These are phyloP conservation scores for Diphasiastrum complanatum DNA, from an alignment of 83 land plant genomes.

Conservation along the genomic window DNA sequence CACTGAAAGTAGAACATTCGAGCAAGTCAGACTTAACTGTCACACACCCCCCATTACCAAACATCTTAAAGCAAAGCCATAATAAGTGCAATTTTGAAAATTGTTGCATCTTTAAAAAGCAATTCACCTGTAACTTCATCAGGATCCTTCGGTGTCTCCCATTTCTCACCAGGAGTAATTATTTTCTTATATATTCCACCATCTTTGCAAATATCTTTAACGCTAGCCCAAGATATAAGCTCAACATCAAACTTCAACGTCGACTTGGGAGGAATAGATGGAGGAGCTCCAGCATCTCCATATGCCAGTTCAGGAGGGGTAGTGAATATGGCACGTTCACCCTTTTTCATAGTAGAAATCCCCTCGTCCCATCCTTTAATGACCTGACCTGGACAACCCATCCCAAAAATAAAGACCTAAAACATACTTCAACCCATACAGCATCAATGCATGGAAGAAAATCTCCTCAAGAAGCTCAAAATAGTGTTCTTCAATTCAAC, in stretches of 20 bases:
- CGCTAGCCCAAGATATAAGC: constrained; percentile 4
- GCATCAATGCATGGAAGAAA: too few relatives aligned
- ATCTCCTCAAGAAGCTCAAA: too few relatives aligned
- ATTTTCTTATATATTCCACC: constrained; percentile 10
- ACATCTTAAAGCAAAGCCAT: not conserved
- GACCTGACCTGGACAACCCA: too few relatives aligned
- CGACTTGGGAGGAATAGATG: constrained; percentile 8
- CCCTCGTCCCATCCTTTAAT: constrained; percentile 14
- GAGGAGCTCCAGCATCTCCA: constrained; percentile 1
- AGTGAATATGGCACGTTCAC: constrained; percentile 9
- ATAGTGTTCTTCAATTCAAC: too few relatives aligned
- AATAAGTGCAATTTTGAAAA: not conserved
- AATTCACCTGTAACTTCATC: constrained; percentile 10
- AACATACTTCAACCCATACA: too few relatives aligned
- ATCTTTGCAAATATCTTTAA: constrained; percentile 12
- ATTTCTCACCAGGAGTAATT: not conserved
- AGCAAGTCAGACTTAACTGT: not conserved
- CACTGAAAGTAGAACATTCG: constrained; percentile 18
- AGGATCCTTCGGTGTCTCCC: constrained; percentile 8
- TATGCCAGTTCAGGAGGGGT: not conserved
- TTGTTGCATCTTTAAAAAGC: not conserved
- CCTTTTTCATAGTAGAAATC: constrained; percentile 7
- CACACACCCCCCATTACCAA: not conserved
- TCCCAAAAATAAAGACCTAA: too few relatives aligned
- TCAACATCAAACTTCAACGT: constrained; percentile 10